Evolutionary conservation across 441 rosid species (phyloP), one percentile per base, ranked within the genome.

Genomic region (Aleurites moluccanus): DNA sequence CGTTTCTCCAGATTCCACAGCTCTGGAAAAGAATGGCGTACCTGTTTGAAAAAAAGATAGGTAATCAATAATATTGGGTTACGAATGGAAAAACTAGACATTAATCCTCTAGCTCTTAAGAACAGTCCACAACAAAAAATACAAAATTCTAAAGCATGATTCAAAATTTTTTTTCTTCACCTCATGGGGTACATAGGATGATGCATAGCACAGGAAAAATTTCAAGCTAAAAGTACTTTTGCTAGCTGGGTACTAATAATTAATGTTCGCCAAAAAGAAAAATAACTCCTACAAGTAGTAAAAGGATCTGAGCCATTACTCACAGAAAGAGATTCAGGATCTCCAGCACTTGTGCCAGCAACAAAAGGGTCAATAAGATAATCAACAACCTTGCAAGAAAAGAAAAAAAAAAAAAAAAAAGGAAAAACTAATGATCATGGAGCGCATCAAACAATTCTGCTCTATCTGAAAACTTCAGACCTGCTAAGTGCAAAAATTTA

Each of bases 321-420:
- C 82, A 95, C 99, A 80, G 96, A 93, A 82, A 95, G 96, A 67
- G 97, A 89, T 64, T 90, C 91, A 23, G 98, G 96, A 80, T 95
- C 97, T 25, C 77, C 94, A 79, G 88, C 99, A 82, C 88, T 88
- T 77, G 97, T 91, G 78, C 99, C 99, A 79, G 92, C 99, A 79
- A 95, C 88, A 84, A 95, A 88, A 75, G 99, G 99, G 79, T 95
- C 95, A 40, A 93, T 83, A 62, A 95, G 92, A 85, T 91, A 95
- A 85, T 95, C 97, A 82, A 95, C 99, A 80, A 95, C 96, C 99
- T 95, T 73, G 40, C 28, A 80, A 68, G 75, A 63, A 67, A 80
- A 55, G 78, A 56, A 77, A 21, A 71, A 47, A 42, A 67, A 40
- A 74, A 67, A 80, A 55, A 79, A 56, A 77, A 21, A 71, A 47